A percentile compares a stretch with the other conserved stretches of the same genome.
Evolutionary conservation across 805 yeast species (phyloP).

Genomic region (Priceomyces melissophilus): DNA sequence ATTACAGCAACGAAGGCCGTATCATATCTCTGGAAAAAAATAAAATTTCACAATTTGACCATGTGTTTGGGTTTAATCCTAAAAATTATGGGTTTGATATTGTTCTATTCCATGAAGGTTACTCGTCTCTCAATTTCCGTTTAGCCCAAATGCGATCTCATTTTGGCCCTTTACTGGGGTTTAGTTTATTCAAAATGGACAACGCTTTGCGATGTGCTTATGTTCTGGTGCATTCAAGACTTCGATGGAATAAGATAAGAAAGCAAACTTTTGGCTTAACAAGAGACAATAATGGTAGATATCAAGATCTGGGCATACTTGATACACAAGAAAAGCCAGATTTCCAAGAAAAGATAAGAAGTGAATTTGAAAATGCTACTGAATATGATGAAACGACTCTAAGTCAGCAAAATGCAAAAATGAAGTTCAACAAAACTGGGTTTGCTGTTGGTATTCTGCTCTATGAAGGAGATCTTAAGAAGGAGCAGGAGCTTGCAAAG

Average conservation of each 20-base stretch:
- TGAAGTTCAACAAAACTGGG: constrained; percentile 13
- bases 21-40: no score
- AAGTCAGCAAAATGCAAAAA: constrained; percentile 1
- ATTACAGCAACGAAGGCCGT: no score
- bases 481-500: constrained; percentile 21
- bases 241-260: background rate
- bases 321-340: background rate
- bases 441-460: constrained; percentile 23
- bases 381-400: background rate
- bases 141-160: constrained; percentile 23
- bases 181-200: constrained; percentile 26
- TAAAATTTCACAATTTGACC: background rate
- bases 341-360: constrained; percentile 1
- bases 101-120: constrained; percentile 17
- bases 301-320: background rate
- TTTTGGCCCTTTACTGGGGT: constrained; percentile 32
- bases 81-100: constrained; percentile 11
- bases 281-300: background rate
- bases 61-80: constrained; percentile 13
- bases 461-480: constrained; percentile 26
- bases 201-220: constrained; percentile 10
- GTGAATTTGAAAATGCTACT: background rate
- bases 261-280: background rate
- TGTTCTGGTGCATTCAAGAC: background rate
- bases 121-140: constrained; percentile 20